These are phyloP conservation scores for Hygrocybe coccinea DNA, from an alignment of 768 basidiomycete species.

Conservation along the genomic window DNA sequence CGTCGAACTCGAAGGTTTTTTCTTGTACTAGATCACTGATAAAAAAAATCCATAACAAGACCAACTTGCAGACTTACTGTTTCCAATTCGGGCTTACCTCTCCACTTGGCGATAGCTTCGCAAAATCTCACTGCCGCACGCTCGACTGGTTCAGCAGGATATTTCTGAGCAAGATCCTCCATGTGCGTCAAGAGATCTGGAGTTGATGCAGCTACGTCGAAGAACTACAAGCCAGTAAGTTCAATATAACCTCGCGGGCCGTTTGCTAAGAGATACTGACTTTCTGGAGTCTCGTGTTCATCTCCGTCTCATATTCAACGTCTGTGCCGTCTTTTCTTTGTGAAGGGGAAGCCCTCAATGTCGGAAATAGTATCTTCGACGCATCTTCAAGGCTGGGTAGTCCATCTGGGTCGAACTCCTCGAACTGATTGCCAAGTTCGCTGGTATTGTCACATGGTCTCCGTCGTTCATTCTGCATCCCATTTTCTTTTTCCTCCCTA, in stretches of 20 bases:
- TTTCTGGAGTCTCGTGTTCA: constrained; percentile 64
- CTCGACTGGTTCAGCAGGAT: constrained; percentile 78
- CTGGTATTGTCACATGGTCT: constrained; percentile 20
- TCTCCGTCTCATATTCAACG: constrained; percentile 69
- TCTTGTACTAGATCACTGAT: constrained; percentile 50
- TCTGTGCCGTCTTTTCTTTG: constrained; percentile 48
- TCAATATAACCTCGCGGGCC: not conserved
- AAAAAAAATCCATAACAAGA: constrained; percentile 20
- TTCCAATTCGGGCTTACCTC: constrained; percentile 81
- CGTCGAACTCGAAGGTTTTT: constrained; percentile 33
- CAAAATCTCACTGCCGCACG: constrained; percentile 73
- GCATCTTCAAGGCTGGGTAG: constrained; percentile 66
- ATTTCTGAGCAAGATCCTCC: constrained; percentile 74
- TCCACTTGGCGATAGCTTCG: constrained; percentile 77
- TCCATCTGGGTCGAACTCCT: constrained; percentile 70
- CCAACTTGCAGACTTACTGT: constrained; percentile 42
- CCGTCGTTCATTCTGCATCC: constrained; percentile 10
- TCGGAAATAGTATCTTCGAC: constrained; percentile 63
- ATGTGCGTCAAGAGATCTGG: constrained; percentile 76
- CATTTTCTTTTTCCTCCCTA: constrained; percentile 13
- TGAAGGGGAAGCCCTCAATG: constrained; percentile 31
- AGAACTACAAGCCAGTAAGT: constrained; percentile 48
- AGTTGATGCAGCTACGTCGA: constrained; percentile 64
- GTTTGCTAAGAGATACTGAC: constrained; percentile 37
- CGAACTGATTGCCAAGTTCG: constrained; percentile 39